Evolutionary conservation across 1,284 basidiomycete species (phyloP).

Genomic region (Anthracocystis walkeri): DNA sequence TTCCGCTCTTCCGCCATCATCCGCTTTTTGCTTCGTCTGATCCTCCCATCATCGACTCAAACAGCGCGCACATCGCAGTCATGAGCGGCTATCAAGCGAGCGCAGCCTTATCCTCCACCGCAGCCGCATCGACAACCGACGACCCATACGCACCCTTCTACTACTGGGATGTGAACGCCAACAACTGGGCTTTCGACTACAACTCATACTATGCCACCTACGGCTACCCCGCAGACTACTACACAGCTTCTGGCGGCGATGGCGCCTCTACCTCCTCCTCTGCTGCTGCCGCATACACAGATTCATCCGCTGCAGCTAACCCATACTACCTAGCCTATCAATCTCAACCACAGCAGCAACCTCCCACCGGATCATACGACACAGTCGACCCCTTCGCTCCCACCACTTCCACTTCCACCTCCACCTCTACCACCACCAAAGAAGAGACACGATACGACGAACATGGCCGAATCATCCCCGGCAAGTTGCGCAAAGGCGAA

Average conservation of each 20-base stretch:
- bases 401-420: constrained; percentile 11
- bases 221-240: constrained; percentile 54
- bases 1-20: constrained; percentile 6
- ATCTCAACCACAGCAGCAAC: not conserved
- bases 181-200: constrained; percentile 68
- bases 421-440: not conserved
- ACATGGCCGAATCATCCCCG: constrained; percentile 49
- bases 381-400: constrained; percentile 16
- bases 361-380: not conserved
- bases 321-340: constrained; percentile 27
- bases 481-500: constrained; percentile 77
- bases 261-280: constrained; percentile 17
- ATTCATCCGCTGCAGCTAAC: constrained; percentile 13
- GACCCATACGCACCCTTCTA: constrained; percentile 68
- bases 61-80: not conserved
- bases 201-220: constrained; percentile 61
- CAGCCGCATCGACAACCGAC: constrained; percentile 20
- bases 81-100: constrained; percentile 10
- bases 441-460: constrained; percentile 31
- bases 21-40: not conserved
- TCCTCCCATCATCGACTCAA: not conserved
- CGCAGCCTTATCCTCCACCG: constrained; percentile 11
- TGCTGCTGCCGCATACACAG: constrained; percentile 14
- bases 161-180: constrained; percentile 64
- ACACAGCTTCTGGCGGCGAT: constrained; percentile 36